phyloP scores from a whole-genome alignment of 768 basidiomycete species.

The Suillus spraguei region DNA sequence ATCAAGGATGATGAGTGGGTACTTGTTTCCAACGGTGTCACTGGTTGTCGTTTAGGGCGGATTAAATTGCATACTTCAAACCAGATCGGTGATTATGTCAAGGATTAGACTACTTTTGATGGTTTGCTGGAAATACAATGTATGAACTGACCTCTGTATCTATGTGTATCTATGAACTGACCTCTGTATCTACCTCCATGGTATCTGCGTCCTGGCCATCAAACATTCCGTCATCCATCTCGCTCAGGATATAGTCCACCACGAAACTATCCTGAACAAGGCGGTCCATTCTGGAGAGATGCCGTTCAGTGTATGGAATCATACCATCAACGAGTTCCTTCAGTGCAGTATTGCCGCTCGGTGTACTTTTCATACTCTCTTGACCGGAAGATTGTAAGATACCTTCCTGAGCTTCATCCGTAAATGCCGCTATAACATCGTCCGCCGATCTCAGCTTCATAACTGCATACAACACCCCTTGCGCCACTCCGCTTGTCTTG shows the following conservation, averaged over 20 bases:
- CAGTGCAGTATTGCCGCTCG: constrained; percentile 37
- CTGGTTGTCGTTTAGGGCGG: constrained; percentile 64
- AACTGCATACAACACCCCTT: constrained; percentile 79
- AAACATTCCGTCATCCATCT: constrained; percentile 85
- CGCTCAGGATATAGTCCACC: constrained; percentile 84
- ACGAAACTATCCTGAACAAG: constrained; percentile 95
- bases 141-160: constrained; percentile 5
- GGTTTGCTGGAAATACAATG: not conserved
- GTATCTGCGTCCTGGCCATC: constrained; percentile 45
- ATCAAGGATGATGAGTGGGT: constrained; percentile 62
- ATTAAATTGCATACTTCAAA: constrained; percentile 15
- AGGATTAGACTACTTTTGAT: constrained; percentile 22
- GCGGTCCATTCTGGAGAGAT: constrained; percentile 81
- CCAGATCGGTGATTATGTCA: constrained; percentile 1
- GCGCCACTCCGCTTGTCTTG: constrained; percentile 84
- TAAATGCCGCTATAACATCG: constrained; percentile 71
- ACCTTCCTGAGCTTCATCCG: constrained; percentile 21
- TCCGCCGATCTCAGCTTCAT: constrained; percentile 76
- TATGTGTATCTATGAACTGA: constrained; percentile 15
- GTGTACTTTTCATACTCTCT: constrained; percentile 29
- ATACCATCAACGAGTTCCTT: constrained; percentile 84
- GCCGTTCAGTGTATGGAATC: constrained; percentile 94
- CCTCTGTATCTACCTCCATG: constrained; percentile 43
- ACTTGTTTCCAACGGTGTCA: constrained; percentile 72
- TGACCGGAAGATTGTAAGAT: constrained; percentile 27